Base-by-base conservation (phyloP, 1,139 yeast genomes). In the Candida sp. region DNA sequence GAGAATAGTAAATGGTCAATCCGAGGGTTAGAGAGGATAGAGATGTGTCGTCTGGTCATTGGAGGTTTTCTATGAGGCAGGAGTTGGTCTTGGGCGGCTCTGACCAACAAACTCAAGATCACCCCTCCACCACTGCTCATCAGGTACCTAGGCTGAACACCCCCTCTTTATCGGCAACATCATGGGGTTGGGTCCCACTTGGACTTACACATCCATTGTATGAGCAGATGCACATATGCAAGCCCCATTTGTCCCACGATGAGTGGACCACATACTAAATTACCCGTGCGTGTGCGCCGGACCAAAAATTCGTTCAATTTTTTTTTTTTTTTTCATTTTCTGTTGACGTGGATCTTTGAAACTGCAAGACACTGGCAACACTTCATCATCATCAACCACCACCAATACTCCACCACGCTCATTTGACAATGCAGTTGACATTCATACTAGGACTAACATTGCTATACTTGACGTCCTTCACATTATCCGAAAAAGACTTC, bases 401-500 rank as follows among this genome's bases (percentile, higher is more conserved):
- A 34, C 25, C 5, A 34, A 12, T 25, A 34, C 38, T 12, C 23
- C 5, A 7, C 8, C 7, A 34, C 9, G 9, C 4, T 32, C 17
- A 17, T 17, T 17, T 31, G 25, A 25, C 7, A 30, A 52, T 52
- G 55, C 50, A 52, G 11, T 33, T 49, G 23, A 22, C 44, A 40
- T 48, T 48, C 27, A 46, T 53, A 31, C 48, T 57, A 46, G 46
- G 52, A 17, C 37, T 49, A 11, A 22, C 52, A n/a, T 37, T 52
- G 6, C 28, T 57, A 27, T 47, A 43, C 26, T 23, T 53, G 4
- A 5, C 51, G 6, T 37, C 56, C 5, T 30, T 49, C 9, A 50
- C 54, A 1, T 8, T 60, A 2, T 55, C 55, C 1, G 56, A 53
- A 25, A 66, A 61, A 51, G 70, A 66, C 46, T 68, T 52, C 54